Percentiles rank a stretch among this genome's conserved stretches.
phyloP scores from a whole-genome alignment of 2,329 filamentous ascomycete genomes.

The Phaeosphaeriaceae sp. region DNA sequence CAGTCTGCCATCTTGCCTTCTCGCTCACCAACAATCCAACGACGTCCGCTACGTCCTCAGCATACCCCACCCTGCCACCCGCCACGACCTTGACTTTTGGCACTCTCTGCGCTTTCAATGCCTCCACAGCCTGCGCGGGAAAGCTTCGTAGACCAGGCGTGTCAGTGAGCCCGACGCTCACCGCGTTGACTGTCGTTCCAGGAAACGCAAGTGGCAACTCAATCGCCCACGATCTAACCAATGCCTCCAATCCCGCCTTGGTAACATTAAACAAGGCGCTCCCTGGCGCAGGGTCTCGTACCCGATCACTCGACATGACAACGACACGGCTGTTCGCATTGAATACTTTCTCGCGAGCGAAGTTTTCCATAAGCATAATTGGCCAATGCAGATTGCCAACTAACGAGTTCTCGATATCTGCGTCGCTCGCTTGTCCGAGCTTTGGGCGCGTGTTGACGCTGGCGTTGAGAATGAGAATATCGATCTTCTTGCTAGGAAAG shows the following conservation, averaged over 20 bases:
- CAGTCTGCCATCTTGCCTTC: slow-evolving; percentile 45
- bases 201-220: slow-evolving; percentile 27
- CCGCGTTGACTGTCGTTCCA: slow-evolving; percentile 38
- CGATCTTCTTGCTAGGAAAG: slow-evolving; percentile 23
- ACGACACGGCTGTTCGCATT: slow-evolving; percentile 27
- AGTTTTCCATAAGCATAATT: slow-evolving; percentile 27
- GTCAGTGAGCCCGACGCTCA: slow-evolving; percentile 38
- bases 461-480: slow-evolving; percentile 37
- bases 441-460: slow-evolving; percentile 11
- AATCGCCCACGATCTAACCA: slow-evolving; percentile 31
- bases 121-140: slow-evolving; percentile 16
- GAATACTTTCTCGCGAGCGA: slow-evolving; percentile 23
- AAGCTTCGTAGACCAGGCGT: slow-evolving; percentile 26
- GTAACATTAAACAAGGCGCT: slow-evolving; percentile 23
- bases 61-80: slow-evolving; percentile 29
- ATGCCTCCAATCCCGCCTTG: slow-evolving; percentile 29
- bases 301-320: slow-evolving; percentile 24
- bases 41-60: slow-evolving; percentile 70
- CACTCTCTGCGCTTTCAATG: slow-evolving; percentile 23
- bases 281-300: slow-evolving; percentile 20
- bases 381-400: slow-evolving; percentile 31
- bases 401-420: slow-evolving; percentile 23
- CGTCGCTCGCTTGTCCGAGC: slow-evolving; percentile 10
- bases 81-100: slow-evolving; percentile 27
- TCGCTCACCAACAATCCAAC: slow-evolving; percentile 57